Percentiles rank a stretch among this genome's conserved stretches.
These are phyloP conservation scores for Scheffersomyces illinoinensis DNA, from an alignment of 1,139 yeast genomes.

Conservation along the genomic window DNA sequence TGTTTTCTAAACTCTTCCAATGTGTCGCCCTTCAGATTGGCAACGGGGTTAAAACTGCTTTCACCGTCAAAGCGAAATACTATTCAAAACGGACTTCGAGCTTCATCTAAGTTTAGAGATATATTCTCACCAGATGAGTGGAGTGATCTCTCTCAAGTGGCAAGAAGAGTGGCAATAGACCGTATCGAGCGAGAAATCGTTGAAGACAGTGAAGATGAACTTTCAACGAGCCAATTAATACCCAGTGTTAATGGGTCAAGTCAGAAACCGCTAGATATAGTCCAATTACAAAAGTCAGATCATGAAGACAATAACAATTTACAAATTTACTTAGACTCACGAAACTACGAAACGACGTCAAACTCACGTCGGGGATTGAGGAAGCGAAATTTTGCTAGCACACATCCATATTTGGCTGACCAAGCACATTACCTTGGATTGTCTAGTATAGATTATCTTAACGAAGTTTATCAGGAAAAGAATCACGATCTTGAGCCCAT, in stretches of 20 bases:
- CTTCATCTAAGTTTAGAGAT: background rate
- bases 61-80: slow-evolving; percentile 6
- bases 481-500: slow-evolving; percentile 35
- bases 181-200: background rate
- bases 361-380: slow-evolving; percentile 35
- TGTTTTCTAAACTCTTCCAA: slow-evolving; percentile 8
- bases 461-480: slow-evolving; percentile 36
- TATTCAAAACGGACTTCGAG: background rate
- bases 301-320: slow-evolving; percentile 14
- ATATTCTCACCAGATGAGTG: slow-evolving; percentile 7
- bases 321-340: slow-evolving; percentile 14
- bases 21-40: slow-evolving; percentile 12
- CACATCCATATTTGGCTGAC: slow-evolving; percentile 50
- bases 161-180: background rate
- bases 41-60: slow-evolving; percentile 5
- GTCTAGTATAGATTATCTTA: slow-evolving; percentile 34
- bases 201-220: background rate
- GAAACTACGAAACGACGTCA: slow-evolving; percentile 10
- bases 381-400: slow-evolving; percentile 46
- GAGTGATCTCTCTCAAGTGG: slow-evolving; percentile 6
- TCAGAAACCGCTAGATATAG: background rate
- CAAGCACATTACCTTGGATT: slow-evolving; percentile 49
- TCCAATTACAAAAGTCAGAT: background rate
- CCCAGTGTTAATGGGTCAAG: background rate
- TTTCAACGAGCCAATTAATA: background rate